Base-by-base conservation (phyloP, 2,329 filamentous ascomycete species). In the Clarireedia monteithiana region DNA sequence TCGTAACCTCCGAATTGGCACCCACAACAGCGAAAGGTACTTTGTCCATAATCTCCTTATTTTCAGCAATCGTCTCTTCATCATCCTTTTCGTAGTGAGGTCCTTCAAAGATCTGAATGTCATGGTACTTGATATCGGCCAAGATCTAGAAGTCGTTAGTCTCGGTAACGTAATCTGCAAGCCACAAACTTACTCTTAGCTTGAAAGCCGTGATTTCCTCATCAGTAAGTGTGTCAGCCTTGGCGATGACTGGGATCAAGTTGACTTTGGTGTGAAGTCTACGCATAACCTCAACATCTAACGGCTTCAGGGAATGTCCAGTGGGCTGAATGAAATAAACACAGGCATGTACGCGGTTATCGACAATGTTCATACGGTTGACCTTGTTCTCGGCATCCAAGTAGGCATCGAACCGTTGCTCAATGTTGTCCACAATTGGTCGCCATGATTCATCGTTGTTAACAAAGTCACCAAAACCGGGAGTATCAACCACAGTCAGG, bases 401-500 rank as follows among this genome's bases (percentile, higher is more conserved):
- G 75, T 97, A 99, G 53, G 94, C 91, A 75, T 99, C 94, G 70
- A 94, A 99, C 66, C 94, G 89, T 81, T 96, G 91, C 81, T 99
- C 94, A 69, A 99, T 97, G 81, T 97, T 97, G 80, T 99, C 94
- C 68, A 96, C 87, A 75, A 99, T 99, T 56, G 94, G 94, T 70
- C 94, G 85, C 94, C 94, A 99, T 27, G 94, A 99, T 76, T 97
- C 94, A 69, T 97, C 94, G 72, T 99, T 99, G 86, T 99, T 99
- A 71, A 99, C 94, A 70, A 97, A 99, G 76, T 99, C 94, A 69
- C 94, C 94, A 67, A 99, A 99, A 62, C 94, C 94, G 45, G 94
- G 94, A 9, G 94, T 99, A 68, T 99, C 94, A 62, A 99, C 94
- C 53, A 99, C 94, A 12, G 92, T 99, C 72, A 99, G 76, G 59